Base-by-base conservation (phyloP, 371 early-diverging fungal genomes). In the Smittium culicis region DNA sequence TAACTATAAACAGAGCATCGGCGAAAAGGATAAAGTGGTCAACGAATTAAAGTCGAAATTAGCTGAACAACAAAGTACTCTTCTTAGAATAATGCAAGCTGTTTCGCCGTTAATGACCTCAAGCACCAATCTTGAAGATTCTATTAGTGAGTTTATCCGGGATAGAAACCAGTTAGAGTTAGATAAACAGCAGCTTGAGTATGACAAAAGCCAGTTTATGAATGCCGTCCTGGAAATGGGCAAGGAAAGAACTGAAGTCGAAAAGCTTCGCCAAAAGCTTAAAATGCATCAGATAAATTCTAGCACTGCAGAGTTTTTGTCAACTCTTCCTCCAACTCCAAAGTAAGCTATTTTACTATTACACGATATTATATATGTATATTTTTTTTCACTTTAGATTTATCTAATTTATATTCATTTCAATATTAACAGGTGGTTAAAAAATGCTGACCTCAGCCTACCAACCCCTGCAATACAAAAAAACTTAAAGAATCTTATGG, bases 221-320 rank as follows among this genome's bases (percentile, higher is more conserved):
- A 29, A 29, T 27, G 60, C 60, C 5, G 60, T 32, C 16, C 16
- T 59, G 16, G 60, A 59, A 59, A 59, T 59, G 60, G 32, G 60
- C 25, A 59, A 59, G 25, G 60, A 59, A 59, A 59, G 60, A 59
- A 32, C 32, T 16, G 60, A 59, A 32, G 32, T 59, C 32, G 60
- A 59, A 32, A 59, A 29, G 60, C 60, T 59, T 27, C 28, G 60
- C 30, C 60, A 32, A 27, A 59, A 59, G 25, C 60, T 59, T 16
- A 59, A 59, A 32, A 59, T 59, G 60, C 60, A 59, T 16, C 28
- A 59, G 16, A 59, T 59, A 29, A 59, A 32, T 32, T 27, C 32
- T 16, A 32, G n/a, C 28, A 59, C 60, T 16, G 60, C 28, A 27
- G 32, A 59, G 25, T 59, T 59, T 59, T 59, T 59, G 60, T 27